A percentile compares a stretch with the other conserved stretches of the same genome.
These are phyloP conservation scores for Entomortierella chlamydospora DNA, from an alignment of 192 early-diverging fungal species.

Conservation along the genomic window DNA sequence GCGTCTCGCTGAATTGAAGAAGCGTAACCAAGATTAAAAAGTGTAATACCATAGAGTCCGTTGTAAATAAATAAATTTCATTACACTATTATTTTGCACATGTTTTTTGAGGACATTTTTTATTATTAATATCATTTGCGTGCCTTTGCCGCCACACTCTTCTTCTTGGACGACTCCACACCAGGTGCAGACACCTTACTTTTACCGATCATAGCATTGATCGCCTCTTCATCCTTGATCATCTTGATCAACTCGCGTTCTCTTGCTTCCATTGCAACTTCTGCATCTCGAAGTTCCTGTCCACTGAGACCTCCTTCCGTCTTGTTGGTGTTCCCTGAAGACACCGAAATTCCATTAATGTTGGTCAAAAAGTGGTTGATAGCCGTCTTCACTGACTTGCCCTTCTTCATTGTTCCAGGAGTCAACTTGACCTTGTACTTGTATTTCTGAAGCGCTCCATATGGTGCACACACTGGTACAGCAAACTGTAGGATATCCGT, in stretches of 20 bases:
- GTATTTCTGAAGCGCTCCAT: conserved; percentile 83
- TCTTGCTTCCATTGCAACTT: conserved; percentile 54
- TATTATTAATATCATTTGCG: conserved; percentile 20
- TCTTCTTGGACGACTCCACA: conserved; percentile 75
- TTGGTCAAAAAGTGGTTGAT: conserved; percentile 50
- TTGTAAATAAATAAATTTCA: not conserved
- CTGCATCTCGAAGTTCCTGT: conserved; percentile 51
- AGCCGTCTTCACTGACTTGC: conserved; percentile 74
- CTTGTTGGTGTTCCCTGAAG: not conserved
- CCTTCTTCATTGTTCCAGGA: conserved; percentile 92
- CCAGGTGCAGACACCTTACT: conserved; percentile 86
- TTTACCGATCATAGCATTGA: conserved; percentile 87
- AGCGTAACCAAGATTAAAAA: conserved; percentile 53
- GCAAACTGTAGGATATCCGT: conserved; percentile 87
- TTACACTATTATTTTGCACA: no score
- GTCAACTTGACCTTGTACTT: conserved; percentile 96
- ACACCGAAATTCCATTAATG: conserved; percentile 14
- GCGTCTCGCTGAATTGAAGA: conserved; percentile 58
- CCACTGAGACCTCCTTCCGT: conserved; percentile 56
- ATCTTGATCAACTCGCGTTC: conserved; percentile 85
- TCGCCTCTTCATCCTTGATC: conserved; percentile 87
- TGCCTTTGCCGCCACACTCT: conserved; percentile 52
- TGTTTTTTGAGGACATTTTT: not conserved
- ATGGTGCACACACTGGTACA: conserved; percentile 95
- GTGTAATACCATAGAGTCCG: not conserved